These are phyloP conservation scores for Alnus rubra DNA, from an alignment of 306 rosid genomes.

Conservation along the genomic window DNA sequence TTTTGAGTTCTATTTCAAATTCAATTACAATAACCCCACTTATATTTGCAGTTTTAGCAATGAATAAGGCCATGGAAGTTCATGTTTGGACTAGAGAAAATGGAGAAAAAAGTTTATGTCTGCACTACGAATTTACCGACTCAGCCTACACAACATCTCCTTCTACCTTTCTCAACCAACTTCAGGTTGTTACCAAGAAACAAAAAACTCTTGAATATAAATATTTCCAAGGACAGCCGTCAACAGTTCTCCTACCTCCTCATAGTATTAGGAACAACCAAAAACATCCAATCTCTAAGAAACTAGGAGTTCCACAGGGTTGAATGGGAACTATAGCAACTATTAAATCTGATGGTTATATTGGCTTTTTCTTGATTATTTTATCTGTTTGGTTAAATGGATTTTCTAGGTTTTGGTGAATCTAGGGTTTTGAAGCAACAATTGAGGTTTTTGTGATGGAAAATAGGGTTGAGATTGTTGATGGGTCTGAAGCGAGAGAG, in stretches of 20 bases:
- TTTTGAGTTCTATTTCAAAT: slow-evolving; percentile 24
- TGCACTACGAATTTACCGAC: neutral
- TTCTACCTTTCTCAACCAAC: slow-evolving; percentile 76
- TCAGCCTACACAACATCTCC: slow-evolving; percentile 64
- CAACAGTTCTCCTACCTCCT: slow-evolving; percentile 55
- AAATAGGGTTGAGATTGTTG: slow-evolving; percentile 44
- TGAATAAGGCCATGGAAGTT: slow-evolving; percentile 76
- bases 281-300: slow-evolving; percentile 43
- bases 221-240: slow-evolving; percentile 55
- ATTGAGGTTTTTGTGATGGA: slow-evolving; percentile 53
- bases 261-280: slow-evolving; percentile 42
- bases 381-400: neutral
- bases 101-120: slow-evolving; percentile 49
- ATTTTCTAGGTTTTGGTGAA: slow-evolving; percentile 33
- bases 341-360: slow-evolving; percentile 28
- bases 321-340: slow-evolving; percentile 59
- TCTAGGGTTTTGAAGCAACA: slow-evolving; percentile 51
- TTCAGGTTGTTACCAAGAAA: slow-evolving; percentile 68
- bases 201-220: slow-evolving; percentile 75
- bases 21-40: slow-evolving; percentile 77
- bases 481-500: slow-evolving; percentile 42
- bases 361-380: neutral
- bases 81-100: slow-evolving; percentile 84
- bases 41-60: slow-evolving; percentile 79
- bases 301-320: slow-evolving; percentile 80